Base-by-base conservation (phyloP, 2,329 filamentous ascomycete genomes). In the Elsinoe fawcettii region DNA sequence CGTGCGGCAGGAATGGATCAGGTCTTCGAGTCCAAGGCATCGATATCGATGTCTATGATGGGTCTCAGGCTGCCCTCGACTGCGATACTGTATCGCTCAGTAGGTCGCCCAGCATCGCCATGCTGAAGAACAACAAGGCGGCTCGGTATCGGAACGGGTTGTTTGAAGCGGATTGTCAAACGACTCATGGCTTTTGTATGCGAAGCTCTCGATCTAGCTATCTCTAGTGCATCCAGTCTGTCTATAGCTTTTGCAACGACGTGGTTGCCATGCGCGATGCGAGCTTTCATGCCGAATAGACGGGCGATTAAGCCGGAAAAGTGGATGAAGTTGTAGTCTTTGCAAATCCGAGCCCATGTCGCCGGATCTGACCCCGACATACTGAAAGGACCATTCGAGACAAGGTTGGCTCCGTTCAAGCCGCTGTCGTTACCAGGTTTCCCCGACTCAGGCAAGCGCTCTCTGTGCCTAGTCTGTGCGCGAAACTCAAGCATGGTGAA, bases 261-360 rank as follows among this genome's bases (percentile, higher is more conserved):
- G 37, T 63, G 61, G 39, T 62, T 63, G 23, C 62, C 62, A 44
- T 62, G 61, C 3, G 62, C 60, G 36, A 63, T 62, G 12, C 59
- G 57, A 16, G 44, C 51, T 8, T 46, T 37, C 20, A 63, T 61
- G 9, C 61, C 62, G 32, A 63, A 63, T 1, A 63, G 16, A 11
- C 46, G 59, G 1, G 62, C 61, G 1, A 57, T 55, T 11, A 60
- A 1, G 3, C 11, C 43, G 1, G 60, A 63, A 25, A 63, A 51
- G 23, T 63, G 62, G 16, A 63, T 63, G 1, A 57, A 60, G 34
- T 63, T 62, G 30, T 63, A 63, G 59, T 63, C 62, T 47, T 63
- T 63, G 32, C 55, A 58, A 14, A 57, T 36, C 1, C 56, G 55
- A 14, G 62, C 62, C 62, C 62, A 63, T 20, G 18, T 41, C 4